These are phyloP conservation scores for Pinus albicaulis DNA, from an alignment of 75 land plant genomes.

Conservation along the genomic window DNA sequence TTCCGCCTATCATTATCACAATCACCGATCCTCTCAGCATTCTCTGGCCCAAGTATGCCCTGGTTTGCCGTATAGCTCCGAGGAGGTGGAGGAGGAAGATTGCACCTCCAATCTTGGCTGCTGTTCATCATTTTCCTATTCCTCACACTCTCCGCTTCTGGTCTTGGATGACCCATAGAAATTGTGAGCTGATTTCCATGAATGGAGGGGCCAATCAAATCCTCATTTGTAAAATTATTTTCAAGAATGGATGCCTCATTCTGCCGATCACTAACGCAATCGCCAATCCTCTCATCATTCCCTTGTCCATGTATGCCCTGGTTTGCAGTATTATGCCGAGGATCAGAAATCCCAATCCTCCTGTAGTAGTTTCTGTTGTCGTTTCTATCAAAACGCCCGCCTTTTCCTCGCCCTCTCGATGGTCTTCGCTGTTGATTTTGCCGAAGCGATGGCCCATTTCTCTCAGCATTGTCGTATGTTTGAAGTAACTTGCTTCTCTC, in stretches of 20 bases:
- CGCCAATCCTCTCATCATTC: background rate
- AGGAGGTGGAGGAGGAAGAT: background rate
- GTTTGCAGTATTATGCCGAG: background rate
- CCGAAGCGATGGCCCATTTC: background rate
- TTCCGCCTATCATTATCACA: background rate
- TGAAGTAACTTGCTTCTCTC: background rate
- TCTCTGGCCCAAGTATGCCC: background rate
- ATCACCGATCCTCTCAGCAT: background rate
- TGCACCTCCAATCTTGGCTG: constrained; percentile 12
- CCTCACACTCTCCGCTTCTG: background rate
- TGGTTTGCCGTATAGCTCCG: background rate
- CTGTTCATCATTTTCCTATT: background rate
- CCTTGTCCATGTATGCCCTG: no score
- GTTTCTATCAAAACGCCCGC: background rate
- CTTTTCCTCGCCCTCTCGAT: background rate
- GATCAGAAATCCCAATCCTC: background rate
- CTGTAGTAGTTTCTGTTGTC: background rate
- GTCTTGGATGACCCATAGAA: background rate
- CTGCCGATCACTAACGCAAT: background rate
- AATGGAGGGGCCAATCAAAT: background rate
- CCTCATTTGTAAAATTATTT: background rate
- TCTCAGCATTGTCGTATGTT: background rate
- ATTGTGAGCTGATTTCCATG: background rate
- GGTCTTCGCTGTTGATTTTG: background rate
- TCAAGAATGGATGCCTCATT: background rate